Base-by-base conservation (phyloP, 495 filamentous ascomycete genomes). In the Aspergillus sclerotioniger region DNA sequence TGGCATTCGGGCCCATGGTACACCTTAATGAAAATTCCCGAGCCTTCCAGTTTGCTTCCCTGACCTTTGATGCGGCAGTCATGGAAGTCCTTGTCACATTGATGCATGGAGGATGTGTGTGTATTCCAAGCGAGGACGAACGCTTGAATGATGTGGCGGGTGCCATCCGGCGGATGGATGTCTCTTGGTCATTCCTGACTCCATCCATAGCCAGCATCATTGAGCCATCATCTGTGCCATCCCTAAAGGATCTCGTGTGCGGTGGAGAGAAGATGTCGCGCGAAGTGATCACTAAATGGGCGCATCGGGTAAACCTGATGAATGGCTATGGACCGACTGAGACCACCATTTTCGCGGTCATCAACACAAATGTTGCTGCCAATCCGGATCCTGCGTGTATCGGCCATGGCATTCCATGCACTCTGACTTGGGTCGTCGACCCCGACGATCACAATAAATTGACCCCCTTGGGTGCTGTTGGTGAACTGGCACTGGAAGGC, bases 311-410 rank as follows among this genome's bases (percentile, higher is more conserved):
- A 0, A 69, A 68, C 17, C 51, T 86, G 0, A 70, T 86, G 25
- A 86, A 84, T 56, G 81, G 72, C 0, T 88, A 88, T 53, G 84
- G 85, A 0, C 84, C 84, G 3, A 81, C 78, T 0, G 85, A 87
- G 50, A 75, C 75, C 8, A 68, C 68, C 17, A 67, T 79, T 16
- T 74, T 76, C 45, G 73, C 73, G 3, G 60, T 66, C 2, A 37
- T 75, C 19, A 82, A 59, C 69, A 62, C 65, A 13, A 58, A 68
- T 16, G 67, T 74, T 8, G 66, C 65, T 15, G 25, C 62, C 35
- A 66, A 64, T 41, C 64, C 63, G 16, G 60, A 76, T 16, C 64
- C 84, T 0, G 69, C 67, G 25, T 78, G 70, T 56, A 81, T 87
- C 52, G 82, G 84, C 0, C 68, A 72, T 37, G 75, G 73, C 3